These are phyloP conservation scores for Polyplosphaeria fusca DNA, from an alignment of 495 filamentous ascomycete species.

Conservation along the genomic window DNA sequence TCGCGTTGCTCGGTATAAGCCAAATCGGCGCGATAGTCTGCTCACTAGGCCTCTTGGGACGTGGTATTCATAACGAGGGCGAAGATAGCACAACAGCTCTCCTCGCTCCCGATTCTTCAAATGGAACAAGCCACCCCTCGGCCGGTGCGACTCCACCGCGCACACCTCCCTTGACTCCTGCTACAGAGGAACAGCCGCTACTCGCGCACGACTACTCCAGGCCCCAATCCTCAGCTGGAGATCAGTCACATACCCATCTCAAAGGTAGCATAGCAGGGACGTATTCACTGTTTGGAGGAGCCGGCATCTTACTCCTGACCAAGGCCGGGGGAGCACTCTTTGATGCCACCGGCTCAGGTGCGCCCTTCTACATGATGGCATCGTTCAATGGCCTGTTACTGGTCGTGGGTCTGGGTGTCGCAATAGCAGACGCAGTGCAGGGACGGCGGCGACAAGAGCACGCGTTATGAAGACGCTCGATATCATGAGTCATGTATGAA, in stretches of 20 bases:
- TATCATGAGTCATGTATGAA: no score
- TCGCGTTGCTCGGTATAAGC: conserved; percentile 74
- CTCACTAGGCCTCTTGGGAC: conserved; percentile 77
- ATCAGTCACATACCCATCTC: conserved; percentile 49
- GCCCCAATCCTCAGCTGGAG: neutral
- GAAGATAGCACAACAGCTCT: conserved; percentile 44
- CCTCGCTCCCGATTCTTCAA: neutral
- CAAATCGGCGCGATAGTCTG: conserved; percentile 97
- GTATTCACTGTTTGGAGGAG: conserved; percentile 87
- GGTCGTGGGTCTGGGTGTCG: conserved; percentile 20
- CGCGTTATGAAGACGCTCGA: no score
- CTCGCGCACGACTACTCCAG: conserved; percentile 12
- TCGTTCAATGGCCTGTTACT: conserved; percentile 63
- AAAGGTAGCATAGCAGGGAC: conserved; percentile 94
- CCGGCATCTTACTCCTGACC: conserved; percentile 83
- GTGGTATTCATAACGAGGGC: conserved; percentile 59
- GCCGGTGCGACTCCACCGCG: conserved; percentile 23
- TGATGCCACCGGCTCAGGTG: conserved; percentile 62
- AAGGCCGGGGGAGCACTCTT: conserved; percentile 88
- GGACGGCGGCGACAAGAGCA: conserved; percentile 10
- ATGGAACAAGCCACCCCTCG: conserved; percentile 5
- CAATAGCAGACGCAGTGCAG: conserved; percentile 8
- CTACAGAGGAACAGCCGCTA: conserved; percentile 29
- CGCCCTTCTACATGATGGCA: conserved; percentile 92
- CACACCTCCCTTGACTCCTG: conserved; percentile 17